Evolutionary conservation across 2,329 filamentous ascomycete species (phyloP).

Genomic region (Arthrobotrys megalospora): DNA sequence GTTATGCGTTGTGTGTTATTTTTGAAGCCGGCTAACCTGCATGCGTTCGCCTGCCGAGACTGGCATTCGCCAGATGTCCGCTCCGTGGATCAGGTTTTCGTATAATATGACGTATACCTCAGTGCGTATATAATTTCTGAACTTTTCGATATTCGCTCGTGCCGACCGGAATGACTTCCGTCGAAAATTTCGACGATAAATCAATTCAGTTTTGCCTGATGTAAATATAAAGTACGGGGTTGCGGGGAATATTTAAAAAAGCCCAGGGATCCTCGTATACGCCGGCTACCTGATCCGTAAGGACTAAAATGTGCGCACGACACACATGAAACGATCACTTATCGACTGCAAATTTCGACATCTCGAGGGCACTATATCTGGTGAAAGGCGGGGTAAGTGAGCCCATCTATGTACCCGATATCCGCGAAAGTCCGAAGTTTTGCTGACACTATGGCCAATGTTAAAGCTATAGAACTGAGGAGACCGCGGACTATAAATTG

Average conservation of each 20-base stretch:
- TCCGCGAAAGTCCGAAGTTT: no score
- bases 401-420: not conserved
- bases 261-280: constrained; percentile 2
- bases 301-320: not conserved
- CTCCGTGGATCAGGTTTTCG: no score
- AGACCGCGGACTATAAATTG: no score
- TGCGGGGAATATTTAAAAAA: constrained; percentile 29
- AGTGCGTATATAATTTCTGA: no score
- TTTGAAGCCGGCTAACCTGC: no score
- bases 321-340: not conserved
- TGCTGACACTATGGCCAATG: no score
- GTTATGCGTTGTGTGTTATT: not conserved
- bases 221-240: not conserved
- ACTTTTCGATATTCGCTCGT: no score
- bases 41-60: no score
- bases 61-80: no score
- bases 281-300: not conserved
- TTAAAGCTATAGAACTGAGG: no score
- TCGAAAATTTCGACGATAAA: constrained; percentile 43
- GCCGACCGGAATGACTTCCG: constrained; percentile 42
- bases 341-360: not conserved
- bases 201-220: not conserved
- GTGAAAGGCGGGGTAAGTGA: not conserved
- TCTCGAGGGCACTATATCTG: not conserved
- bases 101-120: no score